These are phyloP conservation scores for Naegleria lovaniensis DNA, from an alignment of 208 protist species.

Conservation along the genomic window DNA sequence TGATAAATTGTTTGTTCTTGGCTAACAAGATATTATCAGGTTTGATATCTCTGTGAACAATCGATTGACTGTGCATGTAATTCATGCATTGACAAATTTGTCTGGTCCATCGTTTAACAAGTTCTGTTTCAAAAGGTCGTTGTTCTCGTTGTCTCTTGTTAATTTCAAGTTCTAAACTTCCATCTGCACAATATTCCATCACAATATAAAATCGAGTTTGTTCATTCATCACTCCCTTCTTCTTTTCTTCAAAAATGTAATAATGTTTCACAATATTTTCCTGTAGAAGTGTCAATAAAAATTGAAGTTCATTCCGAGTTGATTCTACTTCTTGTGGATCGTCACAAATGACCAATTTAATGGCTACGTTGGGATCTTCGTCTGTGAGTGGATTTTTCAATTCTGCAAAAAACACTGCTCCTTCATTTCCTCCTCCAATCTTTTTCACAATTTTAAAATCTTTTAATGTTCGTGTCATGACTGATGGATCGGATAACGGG, in stretches of 20 bases:
- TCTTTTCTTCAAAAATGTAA: not conserved
- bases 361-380: not conserved
- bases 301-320: not conserved
- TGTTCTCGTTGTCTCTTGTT: not conserved
- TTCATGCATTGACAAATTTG: slow-evolving; percentile 19
- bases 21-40: slow-evolving; percentile 10
- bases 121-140: not conserved
- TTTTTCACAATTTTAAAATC: slow-evolving; percentile 17
- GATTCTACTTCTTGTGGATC: not conserved
- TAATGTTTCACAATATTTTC: slow-evolving; percentile 19
- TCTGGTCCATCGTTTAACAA: not conserved
- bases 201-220: slow-evolving; percentile 5
- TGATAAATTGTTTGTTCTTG: not conserved
- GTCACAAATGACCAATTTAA: not conserved
- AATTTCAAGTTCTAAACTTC: slow-evolving; percentile 16
- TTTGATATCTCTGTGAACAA: slow-evolving; percentile 24
- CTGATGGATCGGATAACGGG: too few relatives aligned
- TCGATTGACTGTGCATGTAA: not conserved
- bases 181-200: slow-evolving; percentile 14
- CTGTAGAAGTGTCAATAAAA: not conserved
- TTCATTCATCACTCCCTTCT: not conserved
- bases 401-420: slow-evolving; percentile 7
- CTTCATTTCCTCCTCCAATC: slow-evolving; percentile 18
- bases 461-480: not conserved
- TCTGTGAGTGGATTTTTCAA: not conserved